Evolutionary conservation across 257 asterid species (phyloP).

Genomic region (Penstemon eatonii): DNA sequence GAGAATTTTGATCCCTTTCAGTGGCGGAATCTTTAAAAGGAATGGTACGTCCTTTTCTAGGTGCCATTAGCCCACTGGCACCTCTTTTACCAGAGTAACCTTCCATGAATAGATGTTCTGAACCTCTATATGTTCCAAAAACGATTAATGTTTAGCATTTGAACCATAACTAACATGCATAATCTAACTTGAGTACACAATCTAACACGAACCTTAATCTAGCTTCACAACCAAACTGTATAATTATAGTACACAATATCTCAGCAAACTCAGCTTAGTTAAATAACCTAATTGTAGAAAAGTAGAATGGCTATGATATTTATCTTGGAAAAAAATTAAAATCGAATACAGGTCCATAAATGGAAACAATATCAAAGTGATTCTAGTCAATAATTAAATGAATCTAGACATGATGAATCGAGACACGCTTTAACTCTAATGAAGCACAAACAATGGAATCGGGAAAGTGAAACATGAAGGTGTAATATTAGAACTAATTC

Average conservation of each 20-base stretch:
- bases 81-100: slow-evolving; percentile 47
- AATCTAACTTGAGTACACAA: slow-evolving; percentile 8
- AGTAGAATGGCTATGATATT: too few species aligned
- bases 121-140: slow-evolving; percentile 25
- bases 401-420: too few species aligned
- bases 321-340: too few species aligned
- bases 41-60: slow-evolving; percentile 40
- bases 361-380: too few species aligned
- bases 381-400: too few species aligned
- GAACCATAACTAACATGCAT: neutral
- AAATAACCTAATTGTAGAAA: too few species aligned
- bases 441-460: neutral
- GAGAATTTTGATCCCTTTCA: slow-evolving; percentile 45
- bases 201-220: neutral
- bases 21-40: slow-evolving; percentile 35
- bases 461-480: neutral
- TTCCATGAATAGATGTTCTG: slow-evolving; percentile 39
- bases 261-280: neutral
- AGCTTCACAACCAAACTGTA: neutral
- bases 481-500: neutral
- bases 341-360: too few species aligned
- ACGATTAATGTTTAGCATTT: slow-evolving; percentile 7
- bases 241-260: neutral
- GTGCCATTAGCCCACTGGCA: slow-evolving; percentile 14
- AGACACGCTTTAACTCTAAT: too few species aligned